Base-by-base conservation (phyloP, 2,329 filamentous ascomycete genomes). In the Venturia carpophila region DNA sequence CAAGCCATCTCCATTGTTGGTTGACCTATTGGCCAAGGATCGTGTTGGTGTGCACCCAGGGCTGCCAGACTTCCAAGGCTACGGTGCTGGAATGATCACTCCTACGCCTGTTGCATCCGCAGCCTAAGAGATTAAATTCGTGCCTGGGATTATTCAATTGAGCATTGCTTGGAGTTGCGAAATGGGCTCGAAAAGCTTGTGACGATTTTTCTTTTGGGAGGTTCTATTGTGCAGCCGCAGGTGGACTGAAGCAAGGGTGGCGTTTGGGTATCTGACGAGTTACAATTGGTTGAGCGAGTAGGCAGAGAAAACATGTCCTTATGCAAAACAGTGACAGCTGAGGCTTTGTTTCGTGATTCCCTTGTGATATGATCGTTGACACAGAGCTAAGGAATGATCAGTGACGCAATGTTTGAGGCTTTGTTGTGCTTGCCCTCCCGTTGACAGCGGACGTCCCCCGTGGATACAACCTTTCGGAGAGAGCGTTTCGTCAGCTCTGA, bases 11-110 rank as follows among this genome's bases (percentile, higher is more conserved):
- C 89, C 92, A 71, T 83, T 97, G 66, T 83, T 97, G 75, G 89
- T 96, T 27, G 93, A 97, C 75, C 84, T 97, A 69, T 80, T 99
- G 68, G 88, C 89, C 77, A 96, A 93, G 83, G 92, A 97, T 83
- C 89, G 94, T 73, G 92, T 99, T 64, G 94, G 92, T 71, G 94
- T 97, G 37, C 75, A 78, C 65, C 79, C 79, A 7, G 71, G 73
- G 60, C 66, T 74, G 62, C 74, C 68, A 10, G 69, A 77, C 56
- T 74, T 55, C 34, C 42, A 64, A 41, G 67, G 62, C 21, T 47
- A 67, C 24, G 62, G 62, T 17, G 37, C 64, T n/a, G 68, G 65
- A 17, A 41, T 67, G 62, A 62, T 66, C n/a, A 43, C 60, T 24
- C 60, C 60, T 21, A 21, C 42, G 17, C 60, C 60, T 42, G 37